Evolutionary conservation across 352 stramenopile species (phyloP), one percentile per base, ranked within the genome.

Genomic region (Pythium scleroteichum): DNA sequence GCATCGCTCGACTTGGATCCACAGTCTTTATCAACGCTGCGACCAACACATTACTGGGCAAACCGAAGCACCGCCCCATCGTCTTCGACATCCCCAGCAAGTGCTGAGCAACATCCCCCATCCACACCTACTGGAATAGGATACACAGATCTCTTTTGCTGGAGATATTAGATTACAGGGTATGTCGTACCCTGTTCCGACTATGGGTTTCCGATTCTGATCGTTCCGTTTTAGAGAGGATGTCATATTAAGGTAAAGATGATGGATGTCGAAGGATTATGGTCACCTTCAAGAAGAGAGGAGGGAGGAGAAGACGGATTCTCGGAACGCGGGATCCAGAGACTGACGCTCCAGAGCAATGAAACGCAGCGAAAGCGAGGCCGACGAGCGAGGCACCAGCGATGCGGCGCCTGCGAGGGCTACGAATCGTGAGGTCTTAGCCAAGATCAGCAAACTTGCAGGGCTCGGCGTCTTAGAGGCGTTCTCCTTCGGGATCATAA

Each of bases 1-100:
- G 92, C 61, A 75, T 79, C 20, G 79, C 78, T 19, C 83, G 69
- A 17, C 70, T 96, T 59, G 89, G 85, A 12, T 65, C 62, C 3
- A 98, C 91, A 0, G 70, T 92, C 6, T 97, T 92, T 54, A 77
- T 97, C 51, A 98, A 98, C 65, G 88, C 87, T 35, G 76, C 88
- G 8, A 96, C 72, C 7, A 94, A 64, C 61, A 94, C 79, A 27
- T 62, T 93, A 51, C 60, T 84, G 0, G 72, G 79, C 17, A 76
- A 73, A 6, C 80, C 79, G 9, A 66, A 66, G 23, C 89, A 96
- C 62, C 51, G 62, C 1, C 81, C 88, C 4, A 62, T 96, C 23
- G 84, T 95, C 22, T 71, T 96, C 44, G 84, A 95, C 59, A 79
- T 95, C 27, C 72, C 82, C 2, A 59, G 72, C 47, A 82, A 86